phyloP scores from a whole-genome alignment of 129 eudicot species.

The Apium graveolens region DNA sequence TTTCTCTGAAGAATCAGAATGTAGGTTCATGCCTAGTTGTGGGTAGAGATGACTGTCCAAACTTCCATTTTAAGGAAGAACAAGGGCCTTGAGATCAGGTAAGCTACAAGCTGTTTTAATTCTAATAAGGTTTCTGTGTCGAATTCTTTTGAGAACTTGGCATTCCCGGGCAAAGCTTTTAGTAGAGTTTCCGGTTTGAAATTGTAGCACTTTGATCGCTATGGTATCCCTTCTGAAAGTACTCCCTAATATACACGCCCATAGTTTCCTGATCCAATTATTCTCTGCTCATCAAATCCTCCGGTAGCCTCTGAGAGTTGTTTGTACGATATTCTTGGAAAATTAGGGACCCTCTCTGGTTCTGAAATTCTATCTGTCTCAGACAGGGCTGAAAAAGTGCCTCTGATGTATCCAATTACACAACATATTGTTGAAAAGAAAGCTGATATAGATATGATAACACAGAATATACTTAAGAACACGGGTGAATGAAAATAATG shows the following conservation, averaged over 20 bases:
- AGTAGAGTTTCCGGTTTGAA: slow-evolving; percentile 42
- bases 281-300: slow-evolving; percentile 37
- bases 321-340: slow-evolving; percentile 49
- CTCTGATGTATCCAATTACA: slow-evolving; percentile 22
- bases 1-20: slow-evolving; percentile 28
- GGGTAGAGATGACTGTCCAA: slow-evolving; percentile 45
- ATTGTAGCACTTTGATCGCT: slow-evolving; percentile 50
- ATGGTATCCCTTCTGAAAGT: slow-evolving; percentile 42
- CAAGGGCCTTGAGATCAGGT: slow-evolving; percentile 65
- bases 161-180: slow-evolving; percentile 55
- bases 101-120: slow-evolving; percentile 52
- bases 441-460: slow-evolving; percentile 21
- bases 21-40: slow-evolving; percentile 3
- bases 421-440: slow-evolving; percentile 26
- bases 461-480: slow-evolving; percentile 25
- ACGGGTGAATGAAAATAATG: slow-evolving; percentile 23
- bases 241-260: slow-evolving; percentile 46
- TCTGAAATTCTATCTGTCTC: slow-evolving; percentile 15
- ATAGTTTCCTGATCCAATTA: slow-evolving; percentile 47
- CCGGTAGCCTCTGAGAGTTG: slow-evolving; percentile 46
- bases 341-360: slow-evolving; percentile 27
- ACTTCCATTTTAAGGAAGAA: slow-evolving; percentile 60
- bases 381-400: neutral
- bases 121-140: slow-evolving; percentile 51
- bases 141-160: slow-evolving; percentile 51